phyloP scores from a whole-genome alignment of 2,329 filamentous ascomycete genomes.

The Xylaria sp. region DNA sequence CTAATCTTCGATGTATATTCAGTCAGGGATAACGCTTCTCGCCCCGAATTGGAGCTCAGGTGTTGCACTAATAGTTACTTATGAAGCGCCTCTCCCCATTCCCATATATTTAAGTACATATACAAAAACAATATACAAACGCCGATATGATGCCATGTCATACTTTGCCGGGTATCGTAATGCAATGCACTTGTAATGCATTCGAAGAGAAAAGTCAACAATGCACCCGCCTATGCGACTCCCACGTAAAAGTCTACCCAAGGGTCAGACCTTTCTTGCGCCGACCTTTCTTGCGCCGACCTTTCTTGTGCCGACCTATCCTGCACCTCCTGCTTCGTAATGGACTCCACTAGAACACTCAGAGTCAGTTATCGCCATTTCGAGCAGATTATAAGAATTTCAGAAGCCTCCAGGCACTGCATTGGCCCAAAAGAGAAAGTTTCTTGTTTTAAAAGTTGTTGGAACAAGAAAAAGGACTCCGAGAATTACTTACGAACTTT shows the following conservation, averaged over 20 bases:
- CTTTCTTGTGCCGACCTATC: no score
- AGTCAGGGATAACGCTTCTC: neutral
- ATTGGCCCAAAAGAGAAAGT: no score
- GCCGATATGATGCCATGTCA: neutral
- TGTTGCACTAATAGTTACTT: neutral
- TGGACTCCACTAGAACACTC: no score
- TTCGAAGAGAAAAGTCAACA: neutral
- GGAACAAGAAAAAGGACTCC: no score
- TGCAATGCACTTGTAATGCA: conserved; percentile 21
- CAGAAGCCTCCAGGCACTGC: no score
- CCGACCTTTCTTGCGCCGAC: conserved; percentile 48
- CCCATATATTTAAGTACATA: neutral
- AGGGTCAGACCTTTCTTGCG: conserved; percentile 52
- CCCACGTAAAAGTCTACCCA: conserved; percentile 59
- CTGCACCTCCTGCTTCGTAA: conserved; percentile 55
- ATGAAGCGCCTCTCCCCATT: neutral
- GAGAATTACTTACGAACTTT: no score
- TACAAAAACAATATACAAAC: neutral
- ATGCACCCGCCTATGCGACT: conserved; percentile 47
- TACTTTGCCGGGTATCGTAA: conserved; percentile 26
- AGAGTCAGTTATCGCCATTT: no score
- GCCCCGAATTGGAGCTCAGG: neutral
- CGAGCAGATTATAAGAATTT: no score
- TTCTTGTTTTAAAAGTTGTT: no score
- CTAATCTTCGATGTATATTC: neutral